Evolutionary conservation across 257 asterid species (phyloP), one percentile per base, ranked within the genome.

Genomic region (Solanum pimpinellifolium): DNA sequence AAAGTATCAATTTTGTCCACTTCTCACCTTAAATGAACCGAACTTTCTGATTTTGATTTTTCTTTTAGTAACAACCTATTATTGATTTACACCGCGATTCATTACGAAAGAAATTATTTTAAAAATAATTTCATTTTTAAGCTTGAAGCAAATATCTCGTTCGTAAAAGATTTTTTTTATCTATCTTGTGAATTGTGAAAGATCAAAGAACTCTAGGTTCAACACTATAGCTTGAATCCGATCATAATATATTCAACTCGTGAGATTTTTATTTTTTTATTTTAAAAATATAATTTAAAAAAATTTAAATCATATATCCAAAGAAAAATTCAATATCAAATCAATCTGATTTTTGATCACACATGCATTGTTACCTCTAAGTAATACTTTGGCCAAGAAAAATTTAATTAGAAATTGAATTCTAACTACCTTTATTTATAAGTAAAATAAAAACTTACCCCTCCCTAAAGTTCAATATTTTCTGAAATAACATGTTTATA

Each of bases 301-400:
- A 10, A 4, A 1, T 1, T 52, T 52, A 16, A 16, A 18, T 18
- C 0, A 0, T 52, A 18, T 18, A 9, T 42, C 2, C 10, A 52
- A 52, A 52, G 18, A 52, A 52, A 52, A 4, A 0, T 56, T 20
- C 7, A 56, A 18, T 2, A 18, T 56, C 5, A 56, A 56, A 9
- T 52, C 1, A 52, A 52, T 52, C 2, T 52, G 4, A 52, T 52
- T 16, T 18, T 7, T 23, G 1, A 52, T 56, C 65, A 56, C n/a
- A 2, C 3, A 18, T 18, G n/a, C 65, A n/a, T 56, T 56, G 7
- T 56, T 56, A 56, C 11, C n/a, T 56, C 65, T 18, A 56, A 56
- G 65, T 56, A 62, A 10, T 42, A 42, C 13, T 42, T 76, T 7
- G 23, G 83, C 60, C 1, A 7, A 44, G 16, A 18, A 52, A 18